Evolutionary conservation across 306 rosid genomes (phyloP).

Genomic region (Vicia sativa): DNA sequence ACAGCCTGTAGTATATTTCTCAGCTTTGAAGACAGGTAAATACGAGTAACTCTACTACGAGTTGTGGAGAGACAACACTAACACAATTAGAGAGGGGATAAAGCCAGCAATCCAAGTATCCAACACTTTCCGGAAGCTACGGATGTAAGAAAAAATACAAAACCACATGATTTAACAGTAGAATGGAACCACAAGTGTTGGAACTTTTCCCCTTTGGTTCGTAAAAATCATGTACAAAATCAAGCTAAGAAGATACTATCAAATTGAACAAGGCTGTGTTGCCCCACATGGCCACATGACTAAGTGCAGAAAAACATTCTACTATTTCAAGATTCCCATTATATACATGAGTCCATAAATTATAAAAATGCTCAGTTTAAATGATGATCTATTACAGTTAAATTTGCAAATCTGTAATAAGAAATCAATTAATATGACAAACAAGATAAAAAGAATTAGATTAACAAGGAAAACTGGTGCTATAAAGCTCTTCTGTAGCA

Average conservation of each 20-base stretch:
- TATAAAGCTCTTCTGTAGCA: neutral
- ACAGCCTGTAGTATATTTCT: slow-evolving; percentile 1
- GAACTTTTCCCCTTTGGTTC: slow-evolving; percentile 9
- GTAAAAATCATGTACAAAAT: slow-evolving; percentile 7
- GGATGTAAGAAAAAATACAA: neutral
- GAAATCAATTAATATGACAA: slow-evolving; percentile 19
- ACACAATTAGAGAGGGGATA: neutral
- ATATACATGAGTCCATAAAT: neutral
- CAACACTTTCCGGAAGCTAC: neutral
- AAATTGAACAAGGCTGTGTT: slow-evolving; percentile 9
- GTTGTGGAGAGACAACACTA: neutral
- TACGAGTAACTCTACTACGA: neutral
- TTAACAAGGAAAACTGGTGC: neutral
- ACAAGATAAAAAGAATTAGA: slow-evolving; percentile 10
- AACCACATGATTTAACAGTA: neutral
- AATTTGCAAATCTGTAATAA: slow-evolving; percentile 10
- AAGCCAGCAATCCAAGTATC: slow-evolving; percentile 1
- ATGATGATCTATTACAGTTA: neutral
- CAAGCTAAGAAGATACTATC: slow-evolving; percentile 6
- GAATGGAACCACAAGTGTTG: slow-evolving; percentile 19
- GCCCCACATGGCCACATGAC: slow-evolving; percentile 7
- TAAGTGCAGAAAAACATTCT: neutral
- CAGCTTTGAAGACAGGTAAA: slow-evolving; percentile 3
- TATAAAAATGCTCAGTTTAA: neutral
- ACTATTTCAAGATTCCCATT: neutral